Evolutionary conservation across 1,284 basidiomycete genomes (phyloP).

Genomic region (Sanghuangporus baumii): DNA sequence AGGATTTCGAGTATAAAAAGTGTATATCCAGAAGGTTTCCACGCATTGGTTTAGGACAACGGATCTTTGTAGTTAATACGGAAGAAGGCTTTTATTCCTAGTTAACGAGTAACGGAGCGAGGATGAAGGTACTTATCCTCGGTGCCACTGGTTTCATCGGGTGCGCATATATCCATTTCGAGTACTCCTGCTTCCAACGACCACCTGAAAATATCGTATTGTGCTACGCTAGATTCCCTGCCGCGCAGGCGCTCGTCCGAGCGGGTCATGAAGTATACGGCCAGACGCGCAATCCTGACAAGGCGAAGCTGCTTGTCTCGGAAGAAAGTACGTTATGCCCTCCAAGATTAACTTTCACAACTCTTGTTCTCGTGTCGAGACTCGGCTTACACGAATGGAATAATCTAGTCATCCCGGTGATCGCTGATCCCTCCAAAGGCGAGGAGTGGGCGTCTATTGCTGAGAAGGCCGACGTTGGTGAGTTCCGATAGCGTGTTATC

Average conservation of each 20-base stretch:
- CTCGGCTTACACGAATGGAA: not conserved
- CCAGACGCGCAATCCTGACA: slow-evolving; percentile 36
- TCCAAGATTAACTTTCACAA: not conserved
- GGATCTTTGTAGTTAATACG: too few species aligned
- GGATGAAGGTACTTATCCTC: slow-evolving; percentile 11
- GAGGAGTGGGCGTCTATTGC: slow-evolving; percentile 37
- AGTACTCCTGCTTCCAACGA: not conserved
- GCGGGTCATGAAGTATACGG: slow-evolving; percentile 50
- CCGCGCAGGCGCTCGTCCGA: slow-evolving; percentile 43
- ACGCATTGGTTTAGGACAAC: too few species aligned
- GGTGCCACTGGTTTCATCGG: slow-evolving; percentile 14
- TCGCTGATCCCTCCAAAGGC: slow-evolving; percentile 34
- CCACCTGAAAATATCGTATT: not conserved
- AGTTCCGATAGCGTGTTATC: not conserved
- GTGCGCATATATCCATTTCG: not conserved
- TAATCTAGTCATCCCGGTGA: slow-evolving; percentile 39
- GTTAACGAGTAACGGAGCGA: not conserved
- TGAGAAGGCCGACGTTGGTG: slow-evolving; percentile 33
- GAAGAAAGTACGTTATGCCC: slow-evolving; percentile 38
- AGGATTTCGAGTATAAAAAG: too few species aligned
- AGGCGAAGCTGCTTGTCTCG: slow-evolving; percentile 34
- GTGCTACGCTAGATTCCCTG: slow-evolving; percentile 25
- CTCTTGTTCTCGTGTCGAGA: not conserved
- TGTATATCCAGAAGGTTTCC: too few species aligned
- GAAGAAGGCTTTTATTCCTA: too few species aligned